phyloP scores from a whole-genome alignment of 768 basidiomycete species.

The Russula abietina region DNA sequence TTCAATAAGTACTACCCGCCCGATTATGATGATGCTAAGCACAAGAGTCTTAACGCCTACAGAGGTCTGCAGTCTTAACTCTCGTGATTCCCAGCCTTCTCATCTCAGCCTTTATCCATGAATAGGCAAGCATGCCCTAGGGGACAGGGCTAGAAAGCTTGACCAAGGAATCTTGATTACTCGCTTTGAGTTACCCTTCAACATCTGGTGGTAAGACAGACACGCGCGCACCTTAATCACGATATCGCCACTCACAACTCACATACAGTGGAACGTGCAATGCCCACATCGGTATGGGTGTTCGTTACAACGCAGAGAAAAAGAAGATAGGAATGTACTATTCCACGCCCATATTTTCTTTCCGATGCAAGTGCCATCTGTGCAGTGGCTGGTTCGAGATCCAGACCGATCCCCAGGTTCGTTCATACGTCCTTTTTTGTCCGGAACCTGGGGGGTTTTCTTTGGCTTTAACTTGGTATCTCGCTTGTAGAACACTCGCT shows the following conservation, averaged over 20 bases:
- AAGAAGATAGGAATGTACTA: conserved; percentile 93
- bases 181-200: conserved; percentile 94
- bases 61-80: conserved; percentile 42
- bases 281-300: conserved; percentile 97
- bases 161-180: conserved; percentile 95
- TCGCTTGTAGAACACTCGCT: conserved; percentile 74
- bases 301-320: conserved; percentile 99
- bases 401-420: conserved; percentile 91
- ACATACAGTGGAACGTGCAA: conserved; percentile 78
- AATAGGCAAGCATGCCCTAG: conserved; percentile 88
- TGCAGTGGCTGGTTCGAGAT: conserved; percentile 98
- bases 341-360: conserved; percentile 90
- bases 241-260: conserved; percentile 4
- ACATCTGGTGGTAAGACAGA: conserved; percentile 79
- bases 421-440: conserved; percentile 11
- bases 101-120: conserved; percentile 5
- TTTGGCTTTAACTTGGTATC: not conserved
- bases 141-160: conserved; percentile 88
- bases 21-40: conserved; percentile 64
- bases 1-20: conserved; percentile 81
- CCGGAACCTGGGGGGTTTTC: not conserved
- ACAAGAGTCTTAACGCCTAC: conserved; percentile 66
- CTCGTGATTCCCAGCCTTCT: not conserved
- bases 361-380: conserved; percentile 96
- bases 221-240: not conserved